Conservation (phyloP, 306 rosid genomes). For the Rosa multiflora region DNA sequence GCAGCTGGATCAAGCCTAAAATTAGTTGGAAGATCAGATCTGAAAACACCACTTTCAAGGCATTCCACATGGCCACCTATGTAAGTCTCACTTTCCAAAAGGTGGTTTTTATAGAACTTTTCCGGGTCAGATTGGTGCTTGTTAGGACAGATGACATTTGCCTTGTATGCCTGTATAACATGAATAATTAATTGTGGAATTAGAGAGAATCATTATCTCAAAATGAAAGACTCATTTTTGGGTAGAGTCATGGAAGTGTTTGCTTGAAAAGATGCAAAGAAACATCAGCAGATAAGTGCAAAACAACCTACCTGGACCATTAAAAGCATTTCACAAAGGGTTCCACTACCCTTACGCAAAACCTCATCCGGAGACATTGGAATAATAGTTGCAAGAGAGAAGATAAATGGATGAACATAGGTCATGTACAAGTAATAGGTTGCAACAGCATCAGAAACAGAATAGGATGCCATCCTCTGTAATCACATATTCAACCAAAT, state of each 20-base stretch:
- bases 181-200: conserved; percentile 23
- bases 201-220: conserved; percentile 25
- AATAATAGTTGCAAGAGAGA: conserved; percentile 95
- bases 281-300: conserved; percentile 19
- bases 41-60: conserved; percentile 97
- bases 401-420: conserved; percentile 96
- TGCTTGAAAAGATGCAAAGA: conserved; percentile 13
- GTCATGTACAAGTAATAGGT: conserved; percentile 91
- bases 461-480: conserved; percentile 99
- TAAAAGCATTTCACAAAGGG: conserved; percentile 98
- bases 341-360: conserved; percentile 99
- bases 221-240: background rate
- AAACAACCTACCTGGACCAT: conserved; percentile 83
- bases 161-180: conserved; percentile 81
- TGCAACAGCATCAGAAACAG: conserved; percentile 98
- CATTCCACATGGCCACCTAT: conserved; percentile 99
- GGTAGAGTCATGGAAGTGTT: conserved; percentile 15
- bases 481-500: conserved; percentile 34
- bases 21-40: conserved; percentile 91
- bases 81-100: conserved; percentile 96
- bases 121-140: conserved; percentile 91
- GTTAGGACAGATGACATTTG: conserved; percentile 93
- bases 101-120: conserved; percentile 75
- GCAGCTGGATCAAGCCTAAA: conserved; percentile 84
- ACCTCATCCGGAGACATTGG: conserved; percentile 99